phyloP scores from a whole-genome alignment of 2,329 filamentous ascomycete species.

The Proliferodiscus dingleyae region DNA sequence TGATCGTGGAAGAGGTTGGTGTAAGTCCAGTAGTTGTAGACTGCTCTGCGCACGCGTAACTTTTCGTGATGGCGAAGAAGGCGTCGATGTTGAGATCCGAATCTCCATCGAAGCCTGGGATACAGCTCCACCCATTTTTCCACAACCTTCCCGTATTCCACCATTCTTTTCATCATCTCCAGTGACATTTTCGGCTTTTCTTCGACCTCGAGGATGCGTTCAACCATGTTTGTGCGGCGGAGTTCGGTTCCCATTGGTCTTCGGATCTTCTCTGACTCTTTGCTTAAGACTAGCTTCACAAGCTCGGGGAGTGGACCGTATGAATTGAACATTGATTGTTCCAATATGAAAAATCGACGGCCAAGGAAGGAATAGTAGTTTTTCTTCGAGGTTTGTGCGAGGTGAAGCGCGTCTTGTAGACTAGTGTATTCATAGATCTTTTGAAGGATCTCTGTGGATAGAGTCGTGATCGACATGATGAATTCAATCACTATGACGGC shows the following conservation, averaged over 20 bases:
- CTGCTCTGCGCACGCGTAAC: constrained; percentile 23
- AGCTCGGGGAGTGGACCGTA: constrained; percentile 27
- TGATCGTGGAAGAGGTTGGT: constrained; percentile 29
- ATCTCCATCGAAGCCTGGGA: constrained; percentile 29
- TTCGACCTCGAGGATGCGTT: constrained; percentile 20
- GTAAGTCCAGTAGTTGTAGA: constrained; percentile 32
- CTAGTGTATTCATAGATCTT: constrained; percentile 27
- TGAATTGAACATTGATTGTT: constrained; percentile 24
- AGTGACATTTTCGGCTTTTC: constrained; percentile 22
- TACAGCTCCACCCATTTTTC: constrained; percentile 30
- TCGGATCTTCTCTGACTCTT: constrained; percentile 25
- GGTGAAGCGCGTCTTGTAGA: constrained; percentile 26
- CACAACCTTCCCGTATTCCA: constrained; percentile 26
- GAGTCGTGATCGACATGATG: constrained; percentile 26
- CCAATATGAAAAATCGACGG: constrained; percentile 22
- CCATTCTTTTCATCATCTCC: constrained; percentile 29
- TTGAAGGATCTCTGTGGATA: constrained; percentile 31
- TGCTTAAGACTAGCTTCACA: constrained; percentile 25
- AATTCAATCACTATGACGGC: background rate
- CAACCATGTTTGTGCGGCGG: constrained; percentile 23
- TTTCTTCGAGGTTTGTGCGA: constrained; percentile 26
- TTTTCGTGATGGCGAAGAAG: constrained; percentile 26
- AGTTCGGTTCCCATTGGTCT: constrained; percentile 27
- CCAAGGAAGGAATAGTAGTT: constrained; percentile 26
- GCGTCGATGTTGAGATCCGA: constrained; percentile 27